Percentiles rank a stretch among this genome's conserved stretches.
Conservation (phyloP, 352 stramenopile genomes). For the Blastocystis sp. region DNA sequence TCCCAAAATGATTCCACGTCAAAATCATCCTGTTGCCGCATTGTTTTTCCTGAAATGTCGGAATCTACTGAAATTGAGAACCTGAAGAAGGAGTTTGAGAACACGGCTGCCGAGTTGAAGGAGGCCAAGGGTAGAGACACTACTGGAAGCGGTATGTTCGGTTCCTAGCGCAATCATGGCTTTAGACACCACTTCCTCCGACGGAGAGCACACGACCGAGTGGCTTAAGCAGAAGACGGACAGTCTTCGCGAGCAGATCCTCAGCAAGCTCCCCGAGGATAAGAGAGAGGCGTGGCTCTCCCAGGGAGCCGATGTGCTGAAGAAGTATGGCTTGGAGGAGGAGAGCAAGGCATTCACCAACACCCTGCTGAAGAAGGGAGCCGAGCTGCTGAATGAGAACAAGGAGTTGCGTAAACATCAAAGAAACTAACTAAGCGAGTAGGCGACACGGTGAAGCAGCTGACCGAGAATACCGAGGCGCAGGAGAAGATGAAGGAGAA, state of each 20-base stretch:
- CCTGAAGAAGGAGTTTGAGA: constrained; percentile 68
- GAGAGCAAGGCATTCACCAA: constrained; percentile 67
- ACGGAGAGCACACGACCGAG: constrained; percentile 66
- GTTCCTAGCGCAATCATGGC: neutral
- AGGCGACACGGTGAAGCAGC: constrained; percentile 50
- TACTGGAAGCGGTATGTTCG: constrained; percentile 65
- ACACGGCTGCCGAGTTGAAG: constrained; percentile 61
- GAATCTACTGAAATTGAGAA: constrained; percentile 66
- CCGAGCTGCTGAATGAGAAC: constrained; percentile 54
- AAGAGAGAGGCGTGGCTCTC: constrained; percentile 68
- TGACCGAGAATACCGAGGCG: constrained; percentile 54
- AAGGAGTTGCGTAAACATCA: constrained; percentile 31
- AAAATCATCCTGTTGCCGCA: no score
- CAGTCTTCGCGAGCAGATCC: constrained; percentile 59
- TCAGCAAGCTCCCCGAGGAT: constrained; percentile 64
- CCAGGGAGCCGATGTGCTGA: constrained; percentile 47
- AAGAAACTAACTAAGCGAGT: neutral
- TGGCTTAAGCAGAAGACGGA: constrained; percentile 69
- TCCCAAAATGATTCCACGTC: no score
- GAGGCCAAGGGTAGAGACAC: constrained; percentile 62
- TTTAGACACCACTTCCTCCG: constrained; percentile 67
- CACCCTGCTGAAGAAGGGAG: constrained; percentile 41
- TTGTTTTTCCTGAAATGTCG: constrained; percentile 34
- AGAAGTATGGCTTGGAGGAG: constrained; percentile 65
- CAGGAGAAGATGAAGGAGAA: neutral